These are phyloP conservation scores for Tuctoria greenei DNA, from an alignment of 176 grass and related monocot species.

Conservation along the genomic window DNA sequence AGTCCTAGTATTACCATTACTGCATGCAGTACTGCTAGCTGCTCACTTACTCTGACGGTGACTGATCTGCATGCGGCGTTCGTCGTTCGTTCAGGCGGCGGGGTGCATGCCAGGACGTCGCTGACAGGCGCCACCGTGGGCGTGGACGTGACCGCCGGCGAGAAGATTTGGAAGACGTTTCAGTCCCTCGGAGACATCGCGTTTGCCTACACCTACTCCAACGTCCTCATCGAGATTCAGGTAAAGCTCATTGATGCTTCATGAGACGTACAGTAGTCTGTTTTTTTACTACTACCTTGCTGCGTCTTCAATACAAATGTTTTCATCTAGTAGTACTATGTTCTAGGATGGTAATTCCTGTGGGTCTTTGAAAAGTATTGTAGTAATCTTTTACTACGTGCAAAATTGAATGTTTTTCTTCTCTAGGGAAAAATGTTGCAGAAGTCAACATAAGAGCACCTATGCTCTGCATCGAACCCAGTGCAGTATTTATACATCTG, in stretches of 20 bases:
- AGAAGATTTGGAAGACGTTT: conserved; percentile 94
- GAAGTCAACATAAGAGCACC: conserved; percentile 6
- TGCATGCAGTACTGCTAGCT: too few species aligned
- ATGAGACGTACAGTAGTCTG: too few species aligned
- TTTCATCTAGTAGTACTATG: too few species aligned
- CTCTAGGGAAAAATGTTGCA: conserved; percentile 6
- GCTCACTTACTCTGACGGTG: too few species aligned
- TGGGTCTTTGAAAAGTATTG: conserved; percentile 5
- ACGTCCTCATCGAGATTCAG: conserved; percentile 96
- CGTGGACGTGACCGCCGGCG: conserved; percentile 56
- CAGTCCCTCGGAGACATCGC: conserved; percentile 91
- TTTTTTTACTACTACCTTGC: background rate
- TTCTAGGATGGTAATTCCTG: background rate
- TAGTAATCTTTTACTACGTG: too few species aligned
- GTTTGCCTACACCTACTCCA: conserved; percentile 96
- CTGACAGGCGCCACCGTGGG: conserved; percentile 81
- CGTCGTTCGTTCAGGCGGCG: conserved; percentile 49
- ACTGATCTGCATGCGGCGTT: too few species aligned
- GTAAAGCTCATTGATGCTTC: conserved; percentile 33
- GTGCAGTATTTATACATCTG: background rate
- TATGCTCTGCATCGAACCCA: background rate
- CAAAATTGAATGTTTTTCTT: too few species aligned
- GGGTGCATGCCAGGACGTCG: conserved; percentile 51
- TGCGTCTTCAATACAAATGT: background rate
- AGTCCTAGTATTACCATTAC: too few species aligned